Evolutionary conservation across 1,284 basidiomycete species (phyloP).

Genomic region (Cystobasidium sp.): DNA sequence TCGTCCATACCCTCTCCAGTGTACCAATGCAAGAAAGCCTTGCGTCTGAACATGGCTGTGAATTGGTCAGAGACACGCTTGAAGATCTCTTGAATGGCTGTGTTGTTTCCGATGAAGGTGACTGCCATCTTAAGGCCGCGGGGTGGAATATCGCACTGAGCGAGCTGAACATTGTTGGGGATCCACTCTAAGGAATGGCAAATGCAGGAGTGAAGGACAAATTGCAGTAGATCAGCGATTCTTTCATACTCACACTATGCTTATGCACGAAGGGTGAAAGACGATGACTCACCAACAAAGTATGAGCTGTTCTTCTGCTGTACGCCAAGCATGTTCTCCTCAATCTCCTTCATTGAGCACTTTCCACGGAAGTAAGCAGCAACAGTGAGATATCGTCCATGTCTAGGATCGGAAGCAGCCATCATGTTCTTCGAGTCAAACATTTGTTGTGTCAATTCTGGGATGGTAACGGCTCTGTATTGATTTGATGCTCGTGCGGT

Average conservation of each 20-base stretch:
- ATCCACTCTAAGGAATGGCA: no score
- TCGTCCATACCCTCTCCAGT: constrained; percentile 98
- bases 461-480: constrained; percentile 84
- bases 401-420: constrained; percentile 89
- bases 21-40: constrained; percentile 94
- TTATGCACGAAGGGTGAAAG: no score
- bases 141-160: constrained; percentile 94
- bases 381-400: constrained; percentile 81
- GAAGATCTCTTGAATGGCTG: constrained; percentile 93
- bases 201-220: no score
- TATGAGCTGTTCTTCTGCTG: constrained; percentile 97
- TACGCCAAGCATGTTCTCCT: constrained; percentile 96
- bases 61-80: constrained; percentile 88
- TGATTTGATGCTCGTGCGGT: constrained; percentile 85
- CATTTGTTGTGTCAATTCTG: constrained; percentile 97
- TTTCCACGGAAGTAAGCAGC: constrained; percentile 98
- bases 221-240: no score
- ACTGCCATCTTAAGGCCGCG: constrained; percentile 74
- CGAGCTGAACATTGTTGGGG: constrained; percentile 94
- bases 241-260: no score
- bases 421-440: constrained; percentile 83
- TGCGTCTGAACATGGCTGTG: constrained; percentile 97
- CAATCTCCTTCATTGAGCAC: constrained; percentile 98
- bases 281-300: constrained; percentile 71
- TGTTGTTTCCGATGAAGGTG: constrained; percentile 97